Percentiles rank a stretch among this genome's conserved stretches.
Evolutionary conservation across 2,329 filamentous ascomycete species (phyloP).

Genomic region (Capronia epimyces): DNA sequence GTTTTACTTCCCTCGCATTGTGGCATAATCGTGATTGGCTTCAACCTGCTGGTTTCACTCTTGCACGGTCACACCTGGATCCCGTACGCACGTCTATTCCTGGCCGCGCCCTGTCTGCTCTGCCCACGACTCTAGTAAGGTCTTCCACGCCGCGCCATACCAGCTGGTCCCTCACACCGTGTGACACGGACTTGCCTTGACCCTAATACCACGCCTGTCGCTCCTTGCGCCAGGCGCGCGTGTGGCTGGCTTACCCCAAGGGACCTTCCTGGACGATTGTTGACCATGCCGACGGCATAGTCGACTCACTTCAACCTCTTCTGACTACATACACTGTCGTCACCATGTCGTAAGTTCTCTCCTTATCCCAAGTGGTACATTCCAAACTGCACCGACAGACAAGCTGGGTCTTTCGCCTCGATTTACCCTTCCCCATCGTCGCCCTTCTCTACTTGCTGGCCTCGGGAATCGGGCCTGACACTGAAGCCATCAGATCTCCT

Average conservation of each 20-base stretch:
- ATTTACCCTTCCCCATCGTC: neutral
- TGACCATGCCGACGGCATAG: conserved; percentile 22
- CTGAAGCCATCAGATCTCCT: conserved; percentile 12
- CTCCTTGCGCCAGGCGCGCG: conserved; percentile 9
- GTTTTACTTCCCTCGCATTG: conserved; percentile 5
- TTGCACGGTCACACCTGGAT: conserved; percentile 16
- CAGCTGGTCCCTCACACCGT: conserved; percentile 6
- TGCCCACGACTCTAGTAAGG: conserved; percentile 1
- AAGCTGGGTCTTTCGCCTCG: neutral
- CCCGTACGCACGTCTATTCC: conserved; percentile 17
- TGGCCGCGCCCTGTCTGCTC: conserved; percentile 3
- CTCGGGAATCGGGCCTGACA: conserved; percentile 3
- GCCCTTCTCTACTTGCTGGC: neutral
- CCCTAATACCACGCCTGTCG: conserved; percentile 14
- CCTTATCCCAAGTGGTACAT: conserved; percentile 14
- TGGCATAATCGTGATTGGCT: conserved; percentile 14
- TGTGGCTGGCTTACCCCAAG: conserved; percentile 16
- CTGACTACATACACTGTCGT: conserved; percentile 19
- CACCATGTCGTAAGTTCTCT: conserved; percentile 27
- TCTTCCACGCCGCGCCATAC: conserved; percentile 4
- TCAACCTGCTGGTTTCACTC: conserved; percentile 11
- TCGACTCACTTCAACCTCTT: conserved; percentile 19
- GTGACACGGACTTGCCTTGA: conserved; percentile 16
- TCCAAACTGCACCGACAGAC: conserved; percentile 7
- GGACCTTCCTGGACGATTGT: conserved; percentile 17